These are phyloP conservation scores for Pseudoscleropodium purum DNA, from an alignment of 225 moss, liverwort and hornwort species.

Conservation along the genomic window DNA sequence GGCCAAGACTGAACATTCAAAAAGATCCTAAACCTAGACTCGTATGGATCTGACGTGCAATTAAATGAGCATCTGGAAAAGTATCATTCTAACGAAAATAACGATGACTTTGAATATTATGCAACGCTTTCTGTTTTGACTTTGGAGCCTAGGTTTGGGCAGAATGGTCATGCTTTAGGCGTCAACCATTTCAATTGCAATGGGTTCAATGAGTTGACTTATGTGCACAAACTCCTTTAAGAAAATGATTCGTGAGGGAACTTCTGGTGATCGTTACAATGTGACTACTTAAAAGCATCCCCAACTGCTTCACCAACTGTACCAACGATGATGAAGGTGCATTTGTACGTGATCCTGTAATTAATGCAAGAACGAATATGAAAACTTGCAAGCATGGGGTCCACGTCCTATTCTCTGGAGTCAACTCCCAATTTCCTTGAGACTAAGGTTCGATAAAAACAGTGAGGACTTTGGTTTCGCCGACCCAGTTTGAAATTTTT, in stretches of 20 bases:
- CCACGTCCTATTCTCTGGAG: not conserved
- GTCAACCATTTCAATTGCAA: not conserved
- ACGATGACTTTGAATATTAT: not conserved
- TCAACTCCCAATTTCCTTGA: not conserved
- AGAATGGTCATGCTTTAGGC: not conserved
- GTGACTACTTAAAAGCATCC: not conserved
- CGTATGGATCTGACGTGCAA: not conserved
- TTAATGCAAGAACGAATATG: not conserved
- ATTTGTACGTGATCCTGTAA: not conserved
- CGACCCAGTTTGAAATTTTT: not conserved
- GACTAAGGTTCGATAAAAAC: not conserved
- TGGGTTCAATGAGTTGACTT: not conserved
- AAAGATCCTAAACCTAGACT: no score
- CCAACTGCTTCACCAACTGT: conserved; percentile 8
- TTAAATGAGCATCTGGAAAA: not conserved
- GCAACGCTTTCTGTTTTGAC: not conserved
- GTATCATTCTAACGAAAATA: not conserved
- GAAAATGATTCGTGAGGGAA: not conserved
- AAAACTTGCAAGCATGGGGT: not conserved
- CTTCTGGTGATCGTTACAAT: not conserved
- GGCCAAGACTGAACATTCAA: not conserved
- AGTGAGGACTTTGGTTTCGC: not conserved
- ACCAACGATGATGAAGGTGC: not conserved
- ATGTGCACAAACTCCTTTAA: not conserved
- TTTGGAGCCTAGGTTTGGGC: not conserved